Percentiles rank a stretch among this genome's conserved stretches.
Evolutionary conservation across 108 stramenopile species (phyloP).

Genomic region (Craspedostauros australis): DNA sequence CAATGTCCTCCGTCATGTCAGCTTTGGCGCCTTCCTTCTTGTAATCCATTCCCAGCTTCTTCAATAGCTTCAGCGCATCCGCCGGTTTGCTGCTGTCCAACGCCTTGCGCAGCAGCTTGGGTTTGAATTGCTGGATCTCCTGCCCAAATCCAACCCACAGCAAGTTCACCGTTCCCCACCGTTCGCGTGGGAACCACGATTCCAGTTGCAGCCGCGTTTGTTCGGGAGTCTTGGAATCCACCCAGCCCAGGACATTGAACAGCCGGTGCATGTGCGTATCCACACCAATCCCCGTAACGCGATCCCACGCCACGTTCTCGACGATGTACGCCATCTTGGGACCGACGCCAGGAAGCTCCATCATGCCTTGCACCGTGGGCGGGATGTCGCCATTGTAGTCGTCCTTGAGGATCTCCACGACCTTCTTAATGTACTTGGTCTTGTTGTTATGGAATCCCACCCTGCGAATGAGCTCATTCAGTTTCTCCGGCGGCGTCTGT

Average conservation of each 20-base stretch:
- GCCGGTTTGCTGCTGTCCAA: conserved; percentile 52
- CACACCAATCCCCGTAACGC: conserved; percentile 77
- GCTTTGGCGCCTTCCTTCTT: conserved; percentile 54
- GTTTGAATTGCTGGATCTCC: conserved; percentile 81
- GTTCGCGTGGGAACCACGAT: conserved; percentile 74
- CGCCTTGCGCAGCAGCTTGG: conserved; percentile 69
- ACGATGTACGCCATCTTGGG: conserved; percentile 91
- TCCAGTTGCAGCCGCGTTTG: conserved; percentile 79
- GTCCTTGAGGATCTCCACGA: conserved; percentile 46
- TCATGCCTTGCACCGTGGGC: conserved; percentile 56
- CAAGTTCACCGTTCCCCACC: conserved; percentile 75
- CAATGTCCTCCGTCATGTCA: conserved; percentile 43
- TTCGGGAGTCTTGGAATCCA: conserved; percentile 73
- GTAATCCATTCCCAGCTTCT: conserved; percentile 57
- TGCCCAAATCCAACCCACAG: conserved; percentile 93
- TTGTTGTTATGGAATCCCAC: conserved; percentile 95
- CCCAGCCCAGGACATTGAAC: conserved; percentile 80
- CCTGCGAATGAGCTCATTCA: conserved; percentile 58
- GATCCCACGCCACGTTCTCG: conserved; percentile 64
- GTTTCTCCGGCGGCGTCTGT: conserved; percentile 27
- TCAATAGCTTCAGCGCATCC: conserved; percentile 56
- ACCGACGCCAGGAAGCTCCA: conserved; percentile 77
- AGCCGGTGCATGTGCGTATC: conserved; percentile 95
- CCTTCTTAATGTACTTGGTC: conserved; percentile 77
- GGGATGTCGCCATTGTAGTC: conserved; percentile 81